Percentiles rank a stretch among this genome's conserved stretches.
phyloP scores from a whole-genome alignment of 1,139 yeast genomes.

The Trichomonascaceae sp. region DNA sequence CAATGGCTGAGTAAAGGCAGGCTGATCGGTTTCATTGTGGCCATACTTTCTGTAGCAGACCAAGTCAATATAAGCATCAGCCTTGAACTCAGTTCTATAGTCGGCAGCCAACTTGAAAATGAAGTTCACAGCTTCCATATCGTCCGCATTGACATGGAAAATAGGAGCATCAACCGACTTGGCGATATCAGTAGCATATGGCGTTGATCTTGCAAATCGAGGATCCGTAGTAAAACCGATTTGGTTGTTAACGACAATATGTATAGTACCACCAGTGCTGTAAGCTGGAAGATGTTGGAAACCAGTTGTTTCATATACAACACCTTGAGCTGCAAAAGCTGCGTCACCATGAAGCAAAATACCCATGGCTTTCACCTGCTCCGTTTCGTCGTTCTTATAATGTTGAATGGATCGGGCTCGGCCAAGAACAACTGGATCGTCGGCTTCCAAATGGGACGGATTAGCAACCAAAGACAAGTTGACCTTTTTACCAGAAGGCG shows the following conservation, averaged over 20 bases:
- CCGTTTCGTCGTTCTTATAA: constrained; percentile 79
- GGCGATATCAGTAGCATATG: constrained; percentile 96
- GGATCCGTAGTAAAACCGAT: constrained; percentile 99
- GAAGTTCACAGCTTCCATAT: constrained; percentile 87
- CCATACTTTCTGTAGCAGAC: constrained; percentile 99
- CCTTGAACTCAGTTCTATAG: constrained; percentile 95
- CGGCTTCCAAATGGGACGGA: constrained; percentile 98
- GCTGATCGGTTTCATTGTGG: constrained; percentile 99
- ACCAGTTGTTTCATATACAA: constrained; percentile 97
- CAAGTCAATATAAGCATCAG: constrained; percentile 92
- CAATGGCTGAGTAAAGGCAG: constrained; percentile 95
- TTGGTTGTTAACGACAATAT: constrained; percentile 93
- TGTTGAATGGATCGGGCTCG: constrained; percentile 96
- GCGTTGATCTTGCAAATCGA: constrained; percentile 93
- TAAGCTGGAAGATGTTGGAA: constrained; percentile 88
- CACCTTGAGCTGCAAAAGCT: constrained; percentile 98
- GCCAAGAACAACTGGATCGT: constrained; percentile 97
- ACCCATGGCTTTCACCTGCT: constrained; percentile 80
- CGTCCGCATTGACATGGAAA: constrained; percentile 98
- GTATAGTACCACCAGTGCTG: constrained; percentile 98
- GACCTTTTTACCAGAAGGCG: constrained; percentile 96
- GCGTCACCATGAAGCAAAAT: constrained; percentile 98
- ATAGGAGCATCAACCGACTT: constrained; percentile 96
- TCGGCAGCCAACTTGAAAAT: constrained; percentile 96
- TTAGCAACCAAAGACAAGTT: constrained; percentile 94